phyloP scores from a whole-genome alignment of 768 basidiomycete species.

The Mycena belliarum region DNA sequence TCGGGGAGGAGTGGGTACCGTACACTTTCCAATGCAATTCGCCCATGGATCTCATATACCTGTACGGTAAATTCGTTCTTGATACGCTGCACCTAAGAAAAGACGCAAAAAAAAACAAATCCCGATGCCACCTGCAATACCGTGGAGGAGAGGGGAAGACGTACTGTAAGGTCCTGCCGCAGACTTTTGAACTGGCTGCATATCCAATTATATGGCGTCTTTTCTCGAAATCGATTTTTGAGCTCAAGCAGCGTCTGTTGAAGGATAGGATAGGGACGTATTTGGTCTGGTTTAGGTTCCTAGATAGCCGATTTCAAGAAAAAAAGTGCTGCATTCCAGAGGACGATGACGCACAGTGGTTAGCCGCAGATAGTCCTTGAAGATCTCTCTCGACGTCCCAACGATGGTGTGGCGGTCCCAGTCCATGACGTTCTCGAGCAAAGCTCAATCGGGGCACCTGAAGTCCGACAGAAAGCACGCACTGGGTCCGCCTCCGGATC shows the following conservation, averaged over 20 bases:
- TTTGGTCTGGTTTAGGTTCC: constrained; percentile 94
- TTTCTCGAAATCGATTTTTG: constrained; percentile 86
- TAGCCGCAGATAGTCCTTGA: constrained; percentile 94
- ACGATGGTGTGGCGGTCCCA: constrained; percentile 98
- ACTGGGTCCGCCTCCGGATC: constrained; percentile 78
- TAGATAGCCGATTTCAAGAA: constrained; percentile 32
- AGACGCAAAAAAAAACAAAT: constrained; percentile 6
- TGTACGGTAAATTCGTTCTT: constrained; percentile 97
- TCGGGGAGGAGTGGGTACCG: constrained; percentile 30
- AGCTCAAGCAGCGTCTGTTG: constrained; percentile 84
- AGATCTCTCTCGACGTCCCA: constrained; percentile 83
- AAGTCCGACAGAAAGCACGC: constrained; percentile 29
- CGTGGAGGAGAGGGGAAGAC: constrained; percentile 32
- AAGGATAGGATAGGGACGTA: constrained; percentile 84
- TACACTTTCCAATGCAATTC: constrained; percentile 93
- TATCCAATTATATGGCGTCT: constrained; percentile 80
- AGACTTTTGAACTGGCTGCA: constrained; percentile 98
- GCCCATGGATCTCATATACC: constrained; percentile 97
- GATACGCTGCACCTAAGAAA: constrained; percentile 88
- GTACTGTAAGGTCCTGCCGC: constrained; percentile 94
- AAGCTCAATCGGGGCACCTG: neutral
- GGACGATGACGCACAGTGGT: constrained; percentile 64
- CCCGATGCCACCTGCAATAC: constrained; percentile 27
- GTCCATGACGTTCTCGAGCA: constrained; percentile 82
- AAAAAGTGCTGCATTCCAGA: neutral